Evolutionary conservation across 768 basidiomycete species (phyloP), one percentile per base, ranked within the genome.

Genomic region (Pulveroboletus sp.): DNA sequence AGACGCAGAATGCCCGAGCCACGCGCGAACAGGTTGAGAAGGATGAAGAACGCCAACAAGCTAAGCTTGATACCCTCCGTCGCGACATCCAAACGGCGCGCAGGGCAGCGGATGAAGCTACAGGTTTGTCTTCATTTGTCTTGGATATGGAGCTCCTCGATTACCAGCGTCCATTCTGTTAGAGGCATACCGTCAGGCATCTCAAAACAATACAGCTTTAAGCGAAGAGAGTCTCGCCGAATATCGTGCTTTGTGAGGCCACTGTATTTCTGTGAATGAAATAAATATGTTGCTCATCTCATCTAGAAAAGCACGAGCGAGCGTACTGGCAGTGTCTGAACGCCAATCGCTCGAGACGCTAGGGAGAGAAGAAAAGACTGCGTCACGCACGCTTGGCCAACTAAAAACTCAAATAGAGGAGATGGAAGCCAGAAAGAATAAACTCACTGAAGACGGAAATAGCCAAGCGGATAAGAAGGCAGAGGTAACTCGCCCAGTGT

Each of bases 151-250:
- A 16, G 41, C 17, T 31, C 40, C 32, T 37, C 55, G 2, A 51
- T 39, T 10, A 22, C 55, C 6, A 4, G 6, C 19, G 37, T 51
- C 60, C 57, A 60, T 27, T 14, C 57, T 27, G 24, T 14, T 57
- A 89, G 92, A 92, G 75, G 81, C 81, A 24, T 86, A 89, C 59
- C 73, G 86, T 47, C 80, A 75, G 60, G 77, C 83, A 6, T 84
- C 89, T 10, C 80, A 84, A 60, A 74, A 80, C 48, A 94, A 89
- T 37, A 71, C 89, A 37, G 83, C 89, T 0, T 73, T 99, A 6
- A 87, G 81, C 48, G 85, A 90, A 62, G 85, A 89, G 49, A 89
- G 85, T 61, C 71, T 98, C 13, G 85, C 87, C 32, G 89, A 97
- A 64, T 99, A 99, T 66, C 59, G 59, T 8, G 49, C 57, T 36